These are phyloP conservation scores for Suillus variegatus DNA, from an alignment of 768 basidiomycete genomes.

Conservation along the genomic window DNA sequence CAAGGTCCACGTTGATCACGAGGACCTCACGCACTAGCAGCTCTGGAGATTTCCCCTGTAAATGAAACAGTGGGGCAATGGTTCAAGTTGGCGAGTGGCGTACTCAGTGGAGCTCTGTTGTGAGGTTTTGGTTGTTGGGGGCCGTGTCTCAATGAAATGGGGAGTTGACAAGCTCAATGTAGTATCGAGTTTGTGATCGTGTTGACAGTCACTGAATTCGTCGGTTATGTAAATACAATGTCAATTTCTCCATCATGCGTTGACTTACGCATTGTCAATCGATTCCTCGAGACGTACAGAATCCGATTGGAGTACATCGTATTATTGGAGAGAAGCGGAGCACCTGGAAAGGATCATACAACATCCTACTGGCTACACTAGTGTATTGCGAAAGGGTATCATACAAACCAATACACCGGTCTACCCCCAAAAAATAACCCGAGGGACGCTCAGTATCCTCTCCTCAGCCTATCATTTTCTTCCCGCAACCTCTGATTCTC, in stretches of 20 bases:
- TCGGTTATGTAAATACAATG: neutral
- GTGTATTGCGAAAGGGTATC: neutral
- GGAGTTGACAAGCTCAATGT: neutral
- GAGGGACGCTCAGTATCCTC: conserved; percentile 33
- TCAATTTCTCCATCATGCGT: neutral
- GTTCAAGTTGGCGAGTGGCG: neutral
- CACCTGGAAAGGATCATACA: neutral
- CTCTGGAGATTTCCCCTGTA: neutral
- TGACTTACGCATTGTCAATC: neutral
- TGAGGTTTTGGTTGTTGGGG: neutral
- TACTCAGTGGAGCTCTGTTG: neutral
- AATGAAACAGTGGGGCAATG: neutral
- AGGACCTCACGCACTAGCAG: neutral
- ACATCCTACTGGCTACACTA: neutral
- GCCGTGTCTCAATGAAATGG: neutral
- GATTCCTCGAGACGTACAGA: neutral
- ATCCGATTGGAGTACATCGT: neutral
- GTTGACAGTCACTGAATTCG: neutral
- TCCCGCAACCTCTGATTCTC: conserved; percentile 58
- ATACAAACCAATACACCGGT: neutral
- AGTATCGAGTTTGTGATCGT: neutral
- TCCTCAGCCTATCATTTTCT: conserved; percentile 63
- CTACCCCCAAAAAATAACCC: neutral
- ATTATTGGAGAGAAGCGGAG: neutral
- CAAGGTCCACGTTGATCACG: neutral